Evolutionary conservation across 805 yeast species (phyloP).

Genomic region (Yarrowia sp.): DNA sequence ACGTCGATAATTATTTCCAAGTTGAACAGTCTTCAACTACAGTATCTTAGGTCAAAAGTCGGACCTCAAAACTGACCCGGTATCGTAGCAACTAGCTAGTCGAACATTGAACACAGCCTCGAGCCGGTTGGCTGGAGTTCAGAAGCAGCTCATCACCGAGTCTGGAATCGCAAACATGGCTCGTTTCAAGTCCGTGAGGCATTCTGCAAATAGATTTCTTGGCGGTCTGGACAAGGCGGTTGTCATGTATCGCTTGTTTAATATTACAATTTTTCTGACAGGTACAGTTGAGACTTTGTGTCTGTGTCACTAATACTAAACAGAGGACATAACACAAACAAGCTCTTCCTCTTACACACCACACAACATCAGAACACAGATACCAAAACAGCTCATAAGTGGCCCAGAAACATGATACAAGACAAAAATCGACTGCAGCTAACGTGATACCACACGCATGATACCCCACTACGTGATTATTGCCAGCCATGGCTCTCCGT

Average conservation of each 20-base stretch:
- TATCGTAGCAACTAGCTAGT: too few relatives aligned
- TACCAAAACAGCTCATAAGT: not conserved
- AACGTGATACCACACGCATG: not conserved
- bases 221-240: not conserved
- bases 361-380: not conserved
- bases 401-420: too few relatives aligned
- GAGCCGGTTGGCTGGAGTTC: too few relatives aligned
- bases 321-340: too few relatives aligned
- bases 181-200: constrained; percentile 8
- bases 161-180: not conserved
- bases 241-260: not conserved
- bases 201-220: not conserved
- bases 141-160: not conserved
- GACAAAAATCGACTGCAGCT: too few relatives aligned
- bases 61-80: too few relatives aligned
- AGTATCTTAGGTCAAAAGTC: too few relatives aligned
- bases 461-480: not conserved
- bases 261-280: not conserved
- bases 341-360: constrained; percentile 5
- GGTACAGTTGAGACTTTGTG: not conserved
- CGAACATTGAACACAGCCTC: too few relatives aligned
- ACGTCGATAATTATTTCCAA: too few relatives aligned
- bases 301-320: not conserved
- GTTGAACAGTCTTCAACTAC: too few relatives aligned
- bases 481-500: not conserved